phyloP scores from a whole-genome alignment of 2,329 filamentous ascomycete species.

The Myriosclerotinia duriaeana region DNA sequence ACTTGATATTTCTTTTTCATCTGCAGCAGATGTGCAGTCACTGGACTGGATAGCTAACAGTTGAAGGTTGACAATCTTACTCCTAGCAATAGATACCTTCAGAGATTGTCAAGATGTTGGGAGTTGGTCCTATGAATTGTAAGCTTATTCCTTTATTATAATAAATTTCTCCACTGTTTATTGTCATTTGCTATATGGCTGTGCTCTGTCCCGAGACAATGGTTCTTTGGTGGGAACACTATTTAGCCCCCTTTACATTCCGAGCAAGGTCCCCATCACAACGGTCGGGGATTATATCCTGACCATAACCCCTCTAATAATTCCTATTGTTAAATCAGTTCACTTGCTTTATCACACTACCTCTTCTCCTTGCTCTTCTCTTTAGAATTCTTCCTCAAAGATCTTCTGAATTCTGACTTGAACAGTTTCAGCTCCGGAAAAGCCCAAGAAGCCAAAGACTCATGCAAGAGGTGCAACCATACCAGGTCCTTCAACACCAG shows the following conservation, averaged over 20 bases:
- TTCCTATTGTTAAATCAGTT: background rate
- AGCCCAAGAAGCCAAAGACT: slow-evolving; percentile 12
- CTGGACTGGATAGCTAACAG: background rate
- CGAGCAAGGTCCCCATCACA: background rate
- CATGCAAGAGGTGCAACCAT: slow-evolving; percentile 14
- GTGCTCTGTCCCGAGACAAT: slow-evolving; percentile 20
- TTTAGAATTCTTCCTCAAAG: background rate
- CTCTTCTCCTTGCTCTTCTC: background rate
- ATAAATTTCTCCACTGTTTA: background rate
- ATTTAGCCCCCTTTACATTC: background rate
- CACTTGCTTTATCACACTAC: background rate
- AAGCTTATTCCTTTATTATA: slow-evolving; percentile 1
- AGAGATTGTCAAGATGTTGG: slow-evolving; percentile 14
- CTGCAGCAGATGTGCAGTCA: background rate
- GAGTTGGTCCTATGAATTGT: slow-evolving; percentile 19
- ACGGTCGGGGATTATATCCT: background rate
- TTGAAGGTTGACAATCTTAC: background rate
- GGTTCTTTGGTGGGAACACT: too few species aligned
- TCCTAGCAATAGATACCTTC: background rate
- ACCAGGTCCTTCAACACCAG: slow-evolving; percentile 12
- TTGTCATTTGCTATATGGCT: slow-evolving; percentile 14
- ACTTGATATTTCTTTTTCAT: background rate
- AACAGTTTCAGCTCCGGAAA: slow-evolving; percentile 20
- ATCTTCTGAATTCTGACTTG: slow-evolving; percentile 22
- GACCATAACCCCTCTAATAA: background rate